Base-by-base conservation (phyloP, 1,139 yeast species). In the Hemisphaericaspora xylanilytica region DNA sequence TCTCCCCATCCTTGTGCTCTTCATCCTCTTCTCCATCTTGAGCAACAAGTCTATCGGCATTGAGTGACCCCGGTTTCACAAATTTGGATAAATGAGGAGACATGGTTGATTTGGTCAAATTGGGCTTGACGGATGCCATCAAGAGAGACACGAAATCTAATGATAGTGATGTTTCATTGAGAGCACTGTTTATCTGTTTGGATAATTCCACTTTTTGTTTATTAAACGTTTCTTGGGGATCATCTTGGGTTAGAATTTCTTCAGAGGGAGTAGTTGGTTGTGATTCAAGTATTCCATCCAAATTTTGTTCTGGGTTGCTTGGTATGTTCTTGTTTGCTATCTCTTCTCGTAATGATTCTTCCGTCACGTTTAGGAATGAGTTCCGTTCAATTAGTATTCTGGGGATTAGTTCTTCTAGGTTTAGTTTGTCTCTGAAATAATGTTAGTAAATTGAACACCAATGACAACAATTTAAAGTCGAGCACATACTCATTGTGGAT, bases 81-180 rank as follows among this genome's bases (percentile, higher is more conserved):
- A 77, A 80, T 49, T 86, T 84, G 48, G 81, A 78, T 45, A 92
- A 67, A 59, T 83, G 90, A 1, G 96, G 92, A 1, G 97, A 88
- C 79, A 92, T 87, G 4, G 97, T 86, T 3, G 90, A 74, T 29
- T 85, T 75, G 1, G 94, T 96, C 2, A 92, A 83, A 16, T 85
- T 85, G 2, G 96, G 96, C 45, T 92, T 75, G 10, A 80, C 78
- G 12, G 88, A 75, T n/a, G 96, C 84, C 33, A 92, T 70, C 40
- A 94, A 64, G 43, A 92, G 68, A 2, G 96, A 87, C 2, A 90
- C 84, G 50, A 90, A 86, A 55, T 92, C 98, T 42, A 90, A 67
- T 1, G 96, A 82, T 31, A 92, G 64, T 0, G 96, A 89, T 0
- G 95, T 81, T 56, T 92, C 97, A 56, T 92, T 92, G 51, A 86